Evolutionary conservation across 1,284 basidiomycete species (phyloP).

Genomic region (Trametes hirsuta): DNA sequence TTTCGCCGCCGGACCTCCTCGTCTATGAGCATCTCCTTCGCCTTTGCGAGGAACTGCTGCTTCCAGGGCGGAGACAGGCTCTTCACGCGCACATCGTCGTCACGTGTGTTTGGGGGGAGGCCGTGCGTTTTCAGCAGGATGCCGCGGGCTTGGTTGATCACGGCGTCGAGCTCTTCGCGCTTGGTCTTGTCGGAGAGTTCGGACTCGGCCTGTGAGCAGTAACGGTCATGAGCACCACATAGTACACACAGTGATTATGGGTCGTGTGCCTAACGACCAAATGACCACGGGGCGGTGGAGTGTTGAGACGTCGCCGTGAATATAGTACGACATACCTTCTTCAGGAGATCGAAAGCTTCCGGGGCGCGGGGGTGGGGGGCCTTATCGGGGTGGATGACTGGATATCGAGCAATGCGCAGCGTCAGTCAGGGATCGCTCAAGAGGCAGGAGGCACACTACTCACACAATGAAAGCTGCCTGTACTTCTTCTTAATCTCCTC

Average conservation of each 20-base stretch:
- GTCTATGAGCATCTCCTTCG: constrained; percentile 81
- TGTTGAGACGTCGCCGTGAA: no score
- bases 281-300: neutral
- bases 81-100: constrained; percentile 59
- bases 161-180: constrained; percentile 77
- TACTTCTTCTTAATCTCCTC: constrained; percentile 83
- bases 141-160: constrained; percentile 71
- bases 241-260: no score
- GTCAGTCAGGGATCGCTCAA: constrained; percentile 15
- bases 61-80: constrained; percentile 65
- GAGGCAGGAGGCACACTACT: constrained; percentile 35
- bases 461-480: constrained; percentile 80
- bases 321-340: constrained; percentile 58
- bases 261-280: no score
- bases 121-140: constrained; percentile 61
- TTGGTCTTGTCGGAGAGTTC: constrained; percentile 76
- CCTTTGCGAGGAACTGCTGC: constrained; percentile 61
- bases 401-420: constrained; percentile 46
- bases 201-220: constrained; percentile 65
- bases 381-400: constrained; percentile 90
- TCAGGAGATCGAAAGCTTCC: constrained; percentile 83
- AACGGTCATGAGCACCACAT: neutral
- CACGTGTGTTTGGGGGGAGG: constrained; percentile 58
- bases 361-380: constrained; percentile 76
- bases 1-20: constrained; percentile 80